A percentile compares a stretch with the other conserved stretches of the same genome.
Conservation (phyloP, 441 rosid genomes). For the Isatis lusitanica region DNA sequence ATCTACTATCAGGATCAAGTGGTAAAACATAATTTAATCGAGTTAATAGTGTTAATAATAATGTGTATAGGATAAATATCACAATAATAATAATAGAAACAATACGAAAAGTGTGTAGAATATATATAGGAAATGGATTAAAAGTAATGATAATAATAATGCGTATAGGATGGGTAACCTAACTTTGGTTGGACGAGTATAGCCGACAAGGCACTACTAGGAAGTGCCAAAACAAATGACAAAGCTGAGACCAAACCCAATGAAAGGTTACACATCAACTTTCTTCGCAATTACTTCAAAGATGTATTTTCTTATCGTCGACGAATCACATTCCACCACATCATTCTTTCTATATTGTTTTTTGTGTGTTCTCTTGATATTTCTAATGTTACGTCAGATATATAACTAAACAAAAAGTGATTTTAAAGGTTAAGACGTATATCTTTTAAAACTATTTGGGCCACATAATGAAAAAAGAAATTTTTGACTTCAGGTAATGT, state of each 20-base stretch:
- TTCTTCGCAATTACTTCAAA: slow-evolving; percentile 61
- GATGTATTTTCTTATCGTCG: slow-evolving; percentile 47
- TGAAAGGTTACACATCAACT: slow-evolving; percentile 56
- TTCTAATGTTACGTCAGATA: slow-evolving; percentile 8
- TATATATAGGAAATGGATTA: neutral
- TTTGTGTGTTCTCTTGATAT: neutral
- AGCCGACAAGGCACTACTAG: slow-evolving; percentile 88
- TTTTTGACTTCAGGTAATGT: neutral
- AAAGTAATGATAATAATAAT: neutral
- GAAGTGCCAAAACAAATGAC: slow-evolving; percentile 29
- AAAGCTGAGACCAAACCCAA: slow-evolving; percentile 42
- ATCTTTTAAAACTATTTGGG: slow-evolving; percentile 3
- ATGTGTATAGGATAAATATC: no score
- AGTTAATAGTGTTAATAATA: neutral
- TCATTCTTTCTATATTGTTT: slow-evolving; percentile 27
- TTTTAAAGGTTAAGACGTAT: slow-evolving; percentile 4
- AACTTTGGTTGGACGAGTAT: slow-evolving; percentile 24
- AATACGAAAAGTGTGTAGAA: neutral
- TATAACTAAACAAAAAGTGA: slow-evolving; percentile 10
- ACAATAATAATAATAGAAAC: neutral
- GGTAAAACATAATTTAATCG: neutral
- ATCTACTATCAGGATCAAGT: neutral
- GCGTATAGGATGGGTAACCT: slow-evolving; percentile 30
- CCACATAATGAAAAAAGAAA: neutral
- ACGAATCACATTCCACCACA: slow-evolving; percentile 65